Conservation (phyloP, 2,329 filamentous ascomycete genomes). For the Ophiostoma quercus region DNA sequence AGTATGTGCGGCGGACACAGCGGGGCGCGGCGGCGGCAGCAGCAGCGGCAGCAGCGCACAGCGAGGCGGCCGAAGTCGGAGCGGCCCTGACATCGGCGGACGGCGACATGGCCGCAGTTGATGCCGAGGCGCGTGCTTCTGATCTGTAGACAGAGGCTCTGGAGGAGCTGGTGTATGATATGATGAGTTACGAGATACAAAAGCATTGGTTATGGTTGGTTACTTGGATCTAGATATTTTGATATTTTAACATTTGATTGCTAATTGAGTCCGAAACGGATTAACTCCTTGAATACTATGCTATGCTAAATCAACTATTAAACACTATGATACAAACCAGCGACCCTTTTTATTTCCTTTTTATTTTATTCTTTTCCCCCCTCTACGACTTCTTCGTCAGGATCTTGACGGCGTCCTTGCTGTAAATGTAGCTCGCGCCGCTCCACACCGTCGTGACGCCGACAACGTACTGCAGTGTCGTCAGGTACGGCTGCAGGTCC, state of each 20-base stretch:
- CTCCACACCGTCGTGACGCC: conserved; percentile 90
- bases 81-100: conserved; percentile 25
- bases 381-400: conserved; percentile 40
- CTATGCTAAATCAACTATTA: conserved; percentile 3
- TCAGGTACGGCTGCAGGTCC: conserved; percentile 51
- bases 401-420: conserved; percentile 88
- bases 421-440: conserved; percentile 84
- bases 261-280: neutral
- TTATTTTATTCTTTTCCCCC: neutral
- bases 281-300: neutral
- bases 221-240: no score
- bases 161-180: neutral
- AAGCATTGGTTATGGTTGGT: conserved; percentile 11
- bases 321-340: conserved; percentile 15
- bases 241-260: neutral
- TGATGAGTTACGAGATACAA: conserved; percentile 14
- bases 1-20: conserved; percentile 48
- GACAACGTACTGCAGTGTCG: conserved; percentile 66
- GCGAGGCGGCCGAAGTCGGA: conserved; percentile 19
- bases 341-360: neutral
- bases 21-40: neutral
- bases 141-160: conserved; percentile 31
- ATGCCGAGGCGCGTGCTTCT: conserved; percentile 38
- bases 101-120: conserved; percentile 39
- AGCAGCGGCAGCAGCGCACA: conserved; percentile 7